Percentiles rank a stretch among this genome's conserved stretches.
phyloP scores from a whole-genome alignment of 169 alveolate species.

The Fabrea salina region DNA sequence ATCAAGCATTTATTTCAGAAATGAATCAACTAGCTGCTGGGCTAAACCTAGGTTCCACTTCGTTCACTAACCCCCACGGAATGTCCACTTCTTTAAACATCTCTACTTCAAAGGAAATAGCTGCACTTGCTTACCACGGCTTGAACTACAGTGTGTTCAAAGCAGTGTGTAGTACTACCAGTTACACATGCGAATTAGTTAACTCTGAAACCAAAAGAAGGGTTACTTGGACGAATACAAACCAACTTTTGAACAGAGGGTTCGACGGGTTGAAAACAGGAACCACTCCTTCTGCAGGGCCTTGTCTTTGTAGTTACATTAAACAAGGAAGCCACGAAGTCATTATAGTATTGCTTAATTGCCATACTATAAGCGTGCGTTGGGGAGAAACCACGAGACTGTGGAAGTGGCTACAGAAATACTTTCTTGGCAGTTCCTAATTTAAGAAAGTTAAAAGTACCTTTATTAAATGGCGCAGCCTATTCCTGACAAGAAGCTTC shows the following conservation, averaged over 20 bases:
- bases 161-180: background rate
- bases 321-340: background rate
- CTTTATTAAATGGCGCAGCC: no score
- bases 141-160: constrained; percentile 32
- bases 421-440: no score
- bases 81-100: constrained; percentile 44
- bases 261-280: constrained; percentile 68
- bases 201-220: background rate
- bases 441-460: no score
- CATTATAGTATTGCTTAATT: constrained; percentile 29
- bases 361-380: constrained; percentile 53
- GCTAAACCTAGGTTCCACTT: constrained; percentile 38
- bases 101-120: constrained; percentile 56
- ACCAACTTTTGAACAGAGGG: constrained; percentile 53
- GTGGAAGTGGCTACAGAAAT: constrained; percentile 54
- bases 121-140: constrained; percentile 44
- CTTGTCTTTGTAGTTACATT: constrained; percentile 44
- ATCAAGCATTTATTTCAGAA: constrained; percentile 45
- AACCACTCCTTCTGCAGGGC: constrained; percentile 64
- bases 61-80: constrained; percentile 68
- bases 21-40: constrained; percentile 57
- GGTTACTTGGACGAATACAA: constrained; percentile 56
- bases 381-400: constrained; percentile 56
- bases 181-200: background rate
- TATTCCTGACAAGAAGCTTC: no score